Evolutionary conservation across 257 asterid species (phyloP).

Genomic region (Nicotiana paniculata): DNA sequence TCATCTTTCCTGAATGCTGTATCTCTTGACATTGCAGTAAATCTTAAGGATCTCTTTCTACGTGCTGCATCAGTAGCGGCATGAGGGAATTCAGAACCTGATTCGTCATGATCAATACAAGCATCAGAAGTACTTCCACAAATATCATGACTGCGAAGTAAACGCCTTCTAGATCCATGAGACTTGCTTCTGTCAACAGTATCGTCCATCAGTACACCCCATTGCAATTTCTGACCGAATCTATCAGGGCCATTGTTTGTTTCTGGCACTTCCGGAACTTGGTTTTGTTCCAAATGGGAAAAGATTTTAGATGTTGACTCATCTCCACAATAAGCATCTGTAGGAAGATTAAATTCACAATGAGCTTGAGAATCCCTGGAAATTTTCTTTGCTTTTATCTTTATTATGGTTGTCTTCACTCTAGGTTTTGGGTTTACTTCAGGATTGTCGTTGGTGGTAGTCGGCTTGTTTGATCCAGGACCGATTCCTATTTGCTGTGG

Average conservation of each 20-base stretch:
- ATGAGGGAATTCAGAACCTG: conserved; percentile 45
- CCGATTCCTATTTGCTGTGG: conserved; percentile 22
- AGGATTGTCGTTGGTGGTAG: conserved; percentile 15
- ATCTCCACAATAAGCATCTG: conserved; percentile 28
- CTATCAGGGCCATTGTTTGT: conserved; percentile 20
- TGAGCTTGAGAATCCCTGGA: conserved; percentile 24
- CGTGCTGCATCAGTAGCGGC: conserved; percentile 68
- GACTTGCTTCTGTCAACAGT: background rate
- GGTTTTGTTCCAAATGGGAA: conserved; percentile 26
- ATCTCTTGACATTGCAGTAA: conserved; percentile 48
- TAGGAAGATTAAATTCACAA: conserved; percentile 14
- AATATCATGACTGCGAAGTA: conserved; percentile 22
- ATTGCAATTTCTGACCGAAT: conserved; percentile 19
- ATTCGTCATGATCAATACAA: conserved; percentile 28
- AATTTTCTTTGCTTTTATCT: conserved; percentile 45
- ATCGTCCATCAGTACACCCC: conserved; percentile 13
- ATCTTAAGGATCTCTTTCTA: conserved; percentile 59
- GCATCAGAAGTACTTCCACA: conserved; percentile 27
- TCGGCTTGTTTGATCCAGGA: conserved; percentile 27
- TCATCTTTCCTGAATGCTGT: conserved; percentile 20
- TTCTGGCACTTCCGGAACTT: conserved; percentile 13
- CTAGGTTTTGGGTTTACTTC: conserved; percentile 32
- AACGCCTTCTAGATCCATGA: conserved; percentile 7
- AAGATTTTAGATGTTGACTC: conserved; percentile 26
- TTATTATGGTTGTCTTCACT: conserved; percentile 44